Conservation (phyloP, 129 eudicot species). For the Smallanthus sonchifolius region DNA sequence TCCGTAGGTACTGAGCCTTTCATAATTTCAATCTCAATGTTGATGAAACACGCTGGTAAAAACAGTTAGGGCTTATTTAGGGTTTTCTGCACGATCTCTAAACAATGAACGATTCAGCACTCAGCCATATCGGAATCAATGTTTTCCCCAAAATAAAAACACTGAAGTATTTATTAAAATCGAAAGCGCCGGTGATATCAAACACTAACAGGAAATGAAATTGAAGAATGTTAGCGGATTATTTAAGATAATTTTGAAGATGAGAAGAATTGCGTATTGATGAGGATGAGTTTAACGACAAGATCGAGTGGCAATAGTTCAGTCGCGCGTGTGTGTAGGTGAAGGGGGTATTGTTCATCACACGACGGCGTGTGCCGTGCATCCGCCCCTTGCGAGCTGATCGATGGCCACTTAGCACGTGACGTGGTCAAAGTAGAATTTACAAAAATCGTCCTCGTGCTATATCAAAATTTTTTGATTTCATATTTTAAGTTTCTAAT, state of each 20-base stretch:
- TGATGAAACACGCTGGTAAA: not conserved
- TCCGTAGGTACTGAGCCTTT: constrained; percentile 5
- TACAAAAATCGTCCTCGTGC: too few species aligned
- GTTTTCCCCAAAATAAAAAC: not conserved
- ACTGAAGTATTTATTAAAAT: not conserved
- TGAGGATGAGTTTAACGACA: constrained; percentile 13
- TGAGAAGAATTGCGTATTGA: not conserved
- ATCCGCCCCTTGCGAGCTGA: constrained; percentile 7
- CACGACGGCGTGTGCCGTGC: constrained; percentile 41
- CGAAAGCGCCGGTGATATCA: not conserved
- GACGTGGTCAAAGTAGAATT: constrained; percentile 17
- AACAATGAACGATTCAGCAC: too few species aligned
- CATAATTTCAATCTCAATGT: not conserved
- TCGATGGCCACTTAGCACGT: constrained; percentile 16
- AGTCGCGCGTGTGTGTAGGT: constrained; percentile 19
- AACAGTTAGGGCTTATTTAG: not conserved
- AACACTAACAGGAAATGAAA: not conserved
- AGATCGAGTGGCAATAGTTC: not conserved
- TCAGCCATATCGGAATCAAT: not conserved
- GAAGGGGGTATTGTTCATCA: constrained; percentile 22
- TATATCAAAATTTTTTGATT: too few species aligned
- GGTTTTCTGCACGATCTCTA: not conserved
- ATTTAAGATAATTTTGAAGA: not conserved
- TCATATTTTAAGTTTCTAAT: too few species aligned
- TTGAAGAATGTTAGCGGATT: not conserved